Conservation (phyloP, 139 green algal genomes). For the Deuterostichococcus epilithicus region DNA sequence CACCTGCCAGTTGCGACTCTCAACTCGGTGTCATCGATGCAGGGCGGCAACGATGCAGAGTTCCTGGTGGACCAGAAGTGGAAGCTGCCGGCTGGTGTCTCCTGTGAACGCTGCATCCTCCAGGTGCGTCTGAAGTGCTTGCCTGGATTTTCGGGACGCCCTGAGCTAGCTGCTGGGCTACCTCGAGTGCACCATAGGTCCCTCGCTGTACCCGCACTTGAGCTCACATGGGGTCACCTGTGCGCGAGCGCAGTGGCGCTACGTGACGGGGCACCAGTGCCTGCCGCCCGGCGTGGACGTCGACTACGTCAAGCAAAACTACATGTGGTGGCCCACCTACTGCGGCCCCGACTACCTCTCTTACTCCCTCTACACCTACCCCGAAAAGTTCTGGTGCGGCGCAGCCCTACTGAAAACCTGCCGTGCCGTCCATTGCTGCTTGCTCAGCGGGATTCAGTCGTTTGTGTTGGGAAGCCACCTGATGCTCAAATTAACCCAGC, state of each 20-base stretch:
- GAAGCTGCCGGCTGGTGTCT: background rate
- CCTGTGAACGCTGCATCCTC: background rate
- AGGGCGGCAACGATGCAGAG: background rate
- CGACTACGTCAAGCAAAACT: background rate
- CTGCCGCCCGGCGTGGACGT: background rate
- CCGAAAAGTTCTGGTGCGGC: background rate
- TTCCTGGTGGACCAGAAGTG: background rate
- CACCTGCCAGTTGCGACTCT: too few species aligned
- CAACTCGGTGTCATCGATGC: background rate
- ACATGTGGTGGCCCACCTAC: background rate
- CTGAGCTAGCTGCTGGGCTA: too few species aligned
- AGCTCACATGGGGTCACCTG: too few species aligned
- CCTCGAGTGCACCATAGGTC: too few species aligned
- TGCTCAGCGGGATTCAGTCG: too few species aligned
- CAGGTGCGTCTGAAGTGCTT: background rate
- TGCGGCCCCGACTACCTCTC: background rate
- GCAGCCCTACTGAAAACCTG: too few species aligned
- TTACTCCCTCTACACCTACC: background rate
- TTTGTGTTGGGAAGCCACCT: too few species aligned
- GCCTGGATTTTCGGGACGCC: too few species aligned
- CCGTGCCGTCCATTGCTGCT: too few species aligned
- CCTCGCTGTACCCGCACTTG: too few species aligned
- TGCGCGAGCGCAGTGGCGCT: background rate
- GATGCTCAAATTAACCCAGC: too few species aligned
- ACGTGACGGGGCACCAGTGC: background rate